These are phyloP conservation scores for Leptomonas seymouri DNA, from an alignment of 208 protist genomes.

Conservation along the genomic window DNA sequence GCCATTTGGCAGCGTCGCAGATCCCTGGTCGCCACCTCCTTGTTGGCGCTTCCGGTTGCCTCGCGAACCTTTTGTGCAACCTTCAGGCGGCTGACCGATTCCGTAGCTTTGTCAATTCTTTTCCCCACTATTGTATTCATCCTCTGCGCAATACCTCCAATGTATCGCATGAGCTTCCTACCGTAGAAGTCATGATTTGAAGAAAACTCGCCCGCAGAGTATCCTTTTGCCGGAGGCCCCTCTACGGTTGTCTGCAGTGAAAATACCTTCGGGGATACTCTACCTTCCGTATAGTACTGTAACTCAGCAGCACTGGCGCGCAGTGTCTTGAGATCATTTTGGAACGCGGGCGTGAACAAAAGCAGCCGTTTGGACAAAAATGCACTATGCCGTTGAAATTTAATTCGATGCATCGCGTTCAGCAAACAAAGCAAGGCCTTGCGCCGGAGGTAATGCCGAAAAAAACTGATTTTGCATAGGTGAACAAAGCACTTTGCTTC, in stretches of 20 bases:
- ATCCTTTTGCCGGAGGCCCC: not conserved
- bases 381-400: conserved; percentile 34
- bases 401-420: conserved; percentile 26
- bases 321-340: conserved; percentile 19
- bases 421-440: conserved; percentile 57
- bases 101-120: conserved; percentile 10
- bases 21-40: conserved; percentile 76
- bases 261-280: conserved; percentile 3
- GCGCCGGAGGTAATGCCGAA: conserved; percentile 51
- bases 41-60: conserved; percentile 79
- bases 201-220: conserved; percentile 10
- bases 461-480: conserved; percentile 64
- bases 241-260: conserved; percentile 21
- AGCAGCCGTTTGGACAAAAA: conserved; percentile 54
- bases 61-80: conserved; percentile 38
- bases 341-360: conserved; percentile 44
- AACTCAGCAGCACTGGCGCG: conserved; percentile 39
- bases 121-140: conserved; percentile 48
- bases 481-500: conserved; percentile 56
- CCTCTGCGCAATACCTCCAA: conserved; percentile 58
- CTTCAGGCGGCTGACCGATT: not conserved
- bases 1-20: conserved; percentile 57
- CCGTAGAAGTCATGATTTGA: not conserved
- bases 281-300: conserved; percentile 10
- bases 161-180: conserved; percentile 6